Conservation (phyloP, 768 basidiomycete species). For the Candolleomyces eurysporus region DNA sequence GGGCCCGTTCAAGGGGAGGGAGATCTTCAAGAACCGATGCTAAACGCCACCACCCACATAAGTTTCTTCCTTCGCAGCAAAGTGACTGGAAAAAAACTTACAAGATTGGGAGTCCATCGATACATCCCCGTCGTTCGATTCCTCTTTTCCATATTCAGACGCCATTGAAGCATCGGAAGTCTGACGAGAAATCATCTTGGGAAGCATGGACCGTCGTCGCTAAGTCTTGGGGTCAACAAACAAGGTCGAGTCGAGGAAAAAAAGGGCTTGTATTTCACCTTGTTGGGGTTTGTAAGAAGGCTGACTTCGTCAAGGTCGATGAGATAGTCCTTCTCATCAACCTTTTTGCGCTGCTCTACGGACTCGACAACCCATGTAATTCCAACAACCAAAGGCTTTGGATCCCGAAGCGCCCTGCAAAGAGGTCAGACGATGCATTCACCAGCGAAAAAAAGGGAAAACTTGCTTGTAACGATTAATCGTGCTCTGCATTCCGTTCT, state of each 20-base stretch:
- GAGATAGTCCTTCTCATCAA: conserved; percentile 65
- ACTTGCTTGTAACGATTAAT: conserved; percentile 66
- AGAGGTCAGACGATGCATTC: not conserved
- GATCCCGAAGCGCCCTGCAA: conserved; percentile 59
- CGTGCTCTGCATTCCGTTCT: conserved; percentile 77
- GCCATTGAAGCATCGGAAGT: conserved; percentile 16
- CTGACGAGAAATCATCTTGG: conserved; percentile 49
- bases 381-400: conserved; percentile 72
- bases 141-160: conserved; percentile 23
- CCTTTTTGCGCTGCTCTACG: conserved; percentile 59
- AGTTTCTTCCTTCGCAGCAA: conserved; percentile 13
- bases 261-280: conserved; percentile 40
- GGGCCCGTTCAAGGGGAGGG: conserved; percentile 68
- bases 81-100: conserved; percentile 20
- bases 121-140: conserved; percentile 32
- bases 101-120: conserved; percentile 47
- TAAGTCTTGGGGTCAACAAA: conserved; percentile 22
- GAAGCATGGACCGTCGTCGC: conserved; percentile 76
- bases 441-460: not conserved
- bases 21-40: conserved; percentile 42
- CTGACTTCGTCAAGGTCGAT: conserved; percentile 63
- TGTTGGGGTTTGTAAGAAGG: conserved; percentile 53
- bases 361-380: conserved; percentile 91
- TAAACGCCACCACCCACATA: conserved; percentile 37
- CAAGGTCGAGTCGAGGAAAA: not conserved